Evolutionary conservation across 2,329 filamentous ascomycete species (phyloP).

Genomic region (Akanthomyces uredinophilus): DNA sequence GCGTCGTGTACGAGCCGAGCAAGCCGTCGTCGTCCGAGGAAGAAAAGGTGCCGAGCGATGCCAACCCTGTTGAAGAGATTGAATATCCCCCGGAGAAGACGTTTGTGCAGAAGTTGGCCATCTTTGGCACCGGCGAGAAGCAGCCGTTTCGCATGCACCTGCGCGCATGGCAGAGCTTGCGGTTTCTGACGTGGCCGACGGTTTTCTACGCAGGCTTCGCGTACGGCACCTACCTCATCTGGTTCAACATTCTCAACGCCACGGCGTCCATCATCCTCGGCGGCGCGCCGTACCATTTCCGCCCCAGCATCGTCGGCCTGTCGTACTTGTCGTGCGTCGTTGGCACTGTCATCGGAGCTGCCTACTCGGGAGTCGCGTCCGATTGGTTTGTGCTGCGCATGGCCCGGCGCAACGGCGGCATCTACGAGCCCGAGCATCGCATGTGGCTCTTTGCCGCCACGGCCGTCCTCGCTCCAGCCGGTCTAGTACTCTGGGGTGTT

Average conservation of each 20-base stretch:
- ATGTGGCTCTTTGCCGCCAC: conserved; percentile 35
- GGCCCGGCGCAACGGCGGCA: conserved; percentile 35
- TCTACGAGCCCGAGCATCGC: conserved; percentile 38
- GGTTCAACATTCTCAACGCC: conserved; percentile 40
- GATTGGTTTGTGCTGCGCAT: conserved; percentile 35
- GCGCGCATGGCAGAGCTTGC: conserved; percentile 32
- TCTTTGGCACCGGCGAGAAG: conserved; percentile 21
- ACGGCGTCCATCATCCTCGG: conserved; percentile 37
- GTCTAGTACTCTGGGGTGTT: conserved; percentile 30
- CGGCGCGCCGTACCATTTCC: conserved; percentile 33
- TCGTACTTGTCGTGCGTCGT: conserved; percentile 34
- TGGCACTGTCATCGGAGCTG: conserved; percentile 26
- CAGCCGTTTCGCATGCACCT: conserved; percentile 35
- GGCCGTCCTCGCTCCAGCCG: conserved; percentile 24
- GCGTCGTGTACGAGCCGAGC: conserved; percentile 7
- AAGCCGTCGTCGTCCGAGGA: background rate
- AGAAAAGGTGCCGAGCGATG: background rate
- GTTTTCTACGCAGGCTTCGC: conserved; percentile 39
- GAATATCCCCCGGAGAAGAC: conserved; percentile 29
- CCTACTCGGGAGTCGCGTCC: conserved; percentile 30
- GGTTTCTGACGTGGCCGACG: conserved; percentile 36
- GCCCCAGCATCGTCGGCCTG: conserved; percentile 34
- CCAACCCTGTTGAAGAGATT: background rate
- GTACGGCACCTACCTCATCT: conserved; percentile 38
- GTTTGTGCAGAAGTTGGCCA: conserved; percentile 36